Conservation (phyloP, 192 early-diverging fungal genomes). For the Oehlia diaphana region DNA sequence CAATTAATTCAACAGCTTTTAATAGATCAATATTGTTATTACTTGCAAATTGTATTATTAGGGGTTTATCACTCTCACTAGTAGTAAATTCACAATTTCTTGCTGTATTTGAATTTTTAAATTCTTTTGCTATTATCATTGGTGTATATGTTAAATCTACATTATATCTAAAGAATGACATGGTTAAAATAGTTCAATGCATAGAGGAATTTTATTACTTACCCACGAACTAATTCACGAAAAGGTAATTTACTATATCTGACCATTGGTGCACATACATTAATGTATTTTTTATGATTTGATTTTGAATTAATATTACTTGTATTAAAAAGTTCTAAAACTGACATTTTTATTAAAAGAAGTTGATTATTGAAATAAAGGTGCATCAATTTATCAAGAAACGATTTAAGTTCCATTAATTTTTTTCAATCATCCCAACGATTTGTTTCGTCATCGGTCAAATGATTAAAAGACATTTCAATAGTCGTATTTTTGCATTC, state of each 20-base stretch:
- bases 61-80: slow-evolving; percentile 75
- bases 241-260: slow-evolving; percentile 95
- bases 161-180: slow-evolving; percentile 61
- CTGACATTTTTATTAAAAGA: not conserved
- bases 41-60: slow-evolving; percentile 95
- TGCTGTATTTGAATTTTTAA: slow-evolving; percentile 78
- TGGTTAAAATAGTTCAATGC: not conserved
- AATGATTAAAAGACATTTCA: too few species aligned
- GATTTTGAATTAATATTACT: not conserved
- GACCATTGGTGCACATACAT: slow-evolving; percentile 96
- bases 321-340: not conserved
- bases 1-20: slow-evolving; percentile 80
- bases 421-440: too few species aligned
- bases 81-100: slow-evolving; percentile 84
- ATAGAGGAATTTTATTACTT: slow-evolving; percentile 37
- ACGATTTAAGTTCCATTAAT: too few species aligned
- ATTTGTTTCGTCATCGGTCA: too few species aligned
- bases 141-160: slow-evolving; percentile 91
- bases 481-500: too few species aligned
- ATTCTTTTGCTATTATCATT: slow-evolving; percentile 95
- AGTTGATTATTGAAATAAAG: too few species aligned
- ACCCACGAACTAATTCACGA: slow-evolving; percentile 80
- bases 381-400: too few species aligned
- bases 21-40: slow-evolving; percentile 76
- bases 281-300: slow-evolving; percentile 47